These are phyloP conservation scores for Cercospora berteroae DNA, from an alignment of 2,329 filamentous ascomycete species.

Conservation along the genomic window DNA sequence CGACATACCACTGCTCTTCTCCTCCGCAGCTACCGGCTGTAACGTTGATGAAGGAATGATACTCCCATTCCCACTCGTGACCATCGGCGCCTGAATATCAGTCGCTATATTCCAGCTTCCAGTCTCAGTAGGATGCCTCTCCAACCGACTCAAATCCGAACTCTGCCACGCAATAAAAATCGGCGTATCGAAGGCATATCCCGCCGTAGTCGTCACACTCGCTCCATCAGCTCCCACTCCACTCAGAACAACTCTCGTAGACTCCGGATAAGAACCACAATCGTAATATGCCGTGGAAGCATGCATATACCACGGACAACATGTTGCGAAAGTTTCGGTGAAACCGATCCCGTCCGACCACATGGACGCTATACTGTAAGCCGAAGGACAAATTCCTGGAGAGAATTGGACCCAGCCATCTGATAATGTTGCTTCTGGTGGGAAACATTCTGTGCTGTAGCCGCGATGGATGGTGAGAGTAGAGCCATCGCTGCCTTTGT, in stretches of 20 bases:
- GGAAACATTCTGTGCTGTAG: constrained; percentile 18
- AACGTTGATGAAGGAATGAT: background rate
- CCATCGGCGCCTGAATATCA: background rate
- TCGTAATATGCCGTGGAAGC: constrained; percentile 17
- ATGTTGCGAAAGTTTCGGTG: constrained; percentile 6
- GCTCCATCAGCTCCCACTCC: background rate
- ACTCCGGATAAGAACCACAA: constrained; percentile 15
- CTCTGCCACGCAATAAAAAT: constrained; percentile 17
- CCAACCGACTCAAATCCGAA: constrained; percentile 9
- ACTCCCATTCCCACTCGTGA: background rate
- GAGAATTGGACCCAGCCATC: constrained; percentile 19
- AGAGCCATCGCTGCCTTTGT: constrained; percentile 4
- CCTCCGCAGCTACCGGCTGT: background rate
- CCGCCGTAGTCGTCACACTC: constrained; percentile 1
- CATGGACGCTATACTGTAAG: constrained; percentile 12
- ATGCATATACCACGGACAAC: constrained; percentile 22
- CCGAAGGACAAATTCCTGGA: constrained; percentile 13
- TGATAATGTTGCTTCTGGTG: constrained; percentile 13
- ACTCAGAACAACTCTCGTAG: constrained; percentile 9
- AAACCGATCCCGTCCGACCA: constrained; percentile 10
- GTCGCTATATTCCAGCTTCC: constrained; percentile 11
- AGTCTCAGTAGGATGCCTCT: constrained; percentile 4
- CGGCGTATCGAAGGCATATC: constrained; percentile 15
- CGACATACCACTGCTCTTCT: background rate
- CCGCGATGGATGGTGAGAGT: constrained; percentile 12